A percentile compares a stretch with the other conserved stretches of the same genome.
These are phyloP conservation scores for Aureobasidium namibiae DNA, from an alignment of 2,329 filamentous ascomycete genomes.

Conservation along the genomic window DNA sequence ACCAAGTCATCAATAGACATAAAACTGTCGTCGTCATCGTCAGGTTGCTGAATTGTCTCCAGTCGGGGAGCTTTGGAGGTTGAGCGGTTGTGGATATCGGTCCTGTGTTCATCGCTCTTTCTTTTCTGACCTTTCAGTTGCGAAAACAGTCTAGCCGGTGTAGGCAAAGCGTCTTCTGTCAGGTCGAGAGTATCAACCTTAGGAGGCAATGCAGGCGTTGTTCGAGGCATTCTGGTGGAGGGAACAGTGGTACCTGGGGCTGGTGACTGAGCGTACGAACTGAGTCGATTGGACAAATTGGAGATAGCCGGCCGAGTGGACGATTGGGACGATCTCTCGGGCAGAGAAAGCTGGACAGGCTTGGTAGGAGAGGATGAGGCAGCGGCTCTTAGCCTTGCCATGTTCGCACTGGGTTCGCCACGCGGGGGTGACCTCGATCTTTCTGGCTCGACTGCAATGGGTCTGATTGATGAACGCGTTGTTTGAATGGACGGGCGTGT, in stretches of 20 bases:
- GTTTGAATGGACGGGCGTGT: neutral
- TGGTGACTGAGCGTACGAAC: neutral
- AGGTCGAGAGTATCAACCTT: conserved; percentile 28
- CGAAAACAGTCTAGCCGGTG: conserved; percentile 10
- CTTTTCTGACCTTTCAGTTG: conserved; percentile 30
- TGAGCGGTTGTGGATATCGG: neutral
- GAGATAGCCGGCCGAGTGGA: neutral
- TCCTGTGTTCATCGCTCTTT: conserved; percentile 37
- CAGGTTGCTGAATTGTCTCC: neutral
- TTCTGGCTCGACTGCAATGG: neutral
- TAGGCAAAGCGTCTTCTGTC: conserved; percentile 22
- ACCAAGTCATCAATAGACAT: conserved; percentile 31
- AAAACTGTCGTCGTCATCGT: conserved; percentile 22
- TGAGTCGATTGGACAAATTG: neutral
- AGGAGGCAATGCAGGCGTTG: conserved; percentile 1
- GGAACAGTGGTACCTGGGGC: neutral
- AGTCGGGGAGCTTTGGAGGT: neutral
- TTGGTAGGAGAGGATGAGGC: conserved; percentile 26
- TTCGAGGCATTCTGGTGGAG: neutral
- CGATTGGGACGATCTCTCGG: neutral
- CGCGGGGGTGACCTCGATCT: neutral
- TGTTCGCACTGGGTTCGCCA: conserved; percentile 20
- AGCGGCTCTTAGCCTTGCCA: conserved; percentile 38
- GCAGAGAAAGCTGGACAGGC: neutral
- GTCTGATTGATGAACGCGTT: neutral